Conservation (phyloP, 192 early-diverging fungal genomes). For the Mortierella hygrophila region DNA sequence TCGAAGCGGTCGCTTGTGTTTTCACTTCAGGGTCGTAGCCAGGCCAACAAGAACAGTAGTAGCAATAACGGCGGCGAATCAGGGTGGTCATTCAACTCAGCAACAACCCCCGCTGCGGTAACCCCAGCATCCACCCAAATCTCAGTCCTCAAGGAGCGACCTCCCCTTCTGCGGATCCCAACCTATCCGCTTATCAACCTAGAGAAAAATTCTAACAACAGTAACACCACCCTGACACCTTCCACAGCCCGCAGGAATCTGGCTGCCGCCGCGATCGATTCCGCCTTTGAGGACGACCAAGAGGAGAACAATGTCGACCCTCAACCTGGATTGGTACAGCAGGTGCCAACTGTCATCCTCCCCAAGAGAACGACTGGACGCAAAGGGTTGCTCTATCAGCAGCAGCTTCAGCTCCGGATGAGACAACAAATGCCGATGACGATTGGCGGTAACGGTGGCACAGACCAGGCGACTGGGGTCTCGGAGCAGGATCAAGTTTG, state of each 20-base stretch:
- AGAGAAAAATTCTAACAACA: slow-evolving; percentile 15
- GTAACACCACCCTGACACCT: background rate
- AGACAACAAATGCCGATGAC: background rate
- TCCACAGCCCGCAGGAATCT: background rate
- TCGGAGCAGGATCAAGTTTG: slow-evolving; percentile 4
- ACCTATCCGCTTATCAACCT: slow-evolving; percentile 34
- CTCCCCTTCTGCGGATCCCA: slow-evolving; percentile 26
- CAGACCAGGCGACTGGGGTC: background rate
- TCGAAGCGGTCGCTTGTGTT: slow-evolving; percentile 22
- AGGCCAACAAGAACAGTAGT: slow-evolving; percentile 7
- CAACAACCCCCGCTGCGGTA: background rate
- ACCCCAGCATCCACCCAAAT: background rate
- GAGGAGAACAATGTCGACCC: background rate
- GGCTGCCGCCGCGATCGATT: background rate
- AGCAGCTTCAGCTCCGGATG: slow-evolving; percentile 24
- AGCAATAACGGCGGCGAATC: background rate
- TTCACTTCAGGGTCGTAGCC: slow-evolving; percentile 29
- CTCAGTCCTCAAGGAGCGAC: slow-evolving; percentile 16
- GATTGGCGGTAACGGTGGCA: background rate
- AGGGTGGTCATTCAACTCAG: background rate
- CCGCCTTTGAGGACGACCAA: slow-evolving; percentile 1
- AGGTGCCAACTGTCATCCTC: slow-evolving; percentile 18
- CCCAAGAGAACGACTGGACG: slow-evolving; percentile 39
- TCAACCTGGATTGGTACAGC: background rate
- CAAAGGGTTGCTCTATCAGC: slow-evolving; percentile 30